Percentiles rank a stretch among this genome's conserved stretches.
These are phyloP conservation scores for Lepidium campestre DNA, from an alignment of 441 rosid genomes.

Conservation along the genomic window DNA sequence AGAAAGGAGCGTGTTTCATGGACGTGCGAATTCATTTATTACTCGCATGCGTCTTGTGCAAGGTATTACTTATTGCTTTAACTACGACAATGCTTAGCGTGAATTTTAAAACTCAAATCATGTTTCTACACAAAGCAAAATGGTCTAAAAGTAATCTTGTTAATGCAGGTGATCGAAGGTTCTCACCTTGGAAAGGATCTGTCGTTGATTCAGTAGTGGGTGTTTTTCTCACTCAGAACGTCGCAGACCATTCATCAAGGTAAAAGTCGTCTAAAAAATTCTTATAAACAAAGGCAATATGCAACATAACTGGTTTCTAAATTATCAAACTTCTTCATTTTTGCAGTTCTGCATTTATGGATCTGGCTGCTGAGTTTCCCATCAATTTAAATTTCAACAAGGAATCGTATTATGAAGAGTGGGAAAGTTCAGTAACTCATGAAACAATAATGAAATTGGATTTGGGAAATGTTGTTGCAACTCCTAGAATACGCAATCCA, in stretches of 20 bases:
- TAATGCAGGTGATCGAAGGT: conserved; percentile 52
- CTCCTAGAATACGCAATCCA: conserved; percentile 33
- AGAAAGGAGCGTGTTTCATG: conserved; percentile 40
- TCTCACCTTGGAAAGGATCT: conserved; percentile 67
- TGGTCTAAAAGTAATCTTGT: not conserved
- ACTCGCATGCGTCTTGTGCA: conserved; percentile 63
- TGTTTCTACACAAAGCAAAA: not conserved
- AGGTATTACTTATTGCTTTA: conserved; percentile 28
- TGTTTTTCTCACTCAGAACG: conserved; percentile 64
- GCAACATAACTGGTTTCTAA: conserved; percentile 6
- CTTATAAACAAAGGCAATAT: not conserved
- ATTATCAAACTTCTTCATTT: not conserved
- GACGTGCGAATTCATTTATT: conserved; percentile 45
- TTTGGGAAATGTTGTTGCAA: conserved; percentile 30
- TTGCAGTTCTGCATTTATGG: conserved; percentile 61
- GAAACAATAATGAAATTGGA: conserved; percentile 34
- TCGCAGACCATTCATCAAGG: conserved; percentile 66
- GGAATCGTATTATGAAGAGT: conserved; percentile 29
- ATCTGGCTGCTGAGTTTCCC: conserved; percentile 59
- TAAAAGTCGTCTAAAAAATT: conserved; percentile 11
- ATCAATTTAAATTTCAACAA: conserved; percentile 12
- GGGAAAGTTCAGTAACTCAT: conserved; percentile 27
- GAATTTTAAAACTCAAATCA: not conserved
- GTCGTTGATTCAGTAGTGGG: conserved; percentile 64
- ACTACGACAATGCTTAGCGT: not conserved